A percentile compares a stretch with the other conserved stretches of the same genome.
These are phyloP conservation scores for Colletotrichum tropicale DNA, from an alignment of 2,329 filamentous ascomycete genomes.

Conservation along the genomic window DNA sequence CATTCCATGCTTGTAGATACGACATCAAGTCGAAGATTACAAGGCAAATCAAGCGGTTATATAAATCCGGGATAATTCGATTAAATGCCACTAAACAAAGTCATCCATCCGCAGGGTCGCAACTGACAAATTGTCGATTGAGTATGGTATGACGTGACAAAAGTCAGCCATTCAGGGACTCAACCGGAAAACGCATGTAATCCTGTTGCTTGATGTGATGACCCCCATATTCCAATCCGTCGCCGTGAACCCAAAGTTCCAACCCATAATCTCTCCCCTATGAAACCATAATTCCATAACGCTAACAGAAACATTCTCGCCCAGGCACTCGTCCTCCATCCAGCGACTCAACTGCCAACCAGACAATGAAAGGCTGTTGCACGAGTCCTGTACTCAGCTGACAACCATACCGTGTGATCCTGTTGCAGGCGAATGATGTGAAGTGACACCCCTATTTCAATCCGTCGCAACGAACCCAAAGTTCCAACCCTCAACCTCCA, in stretches of 20 bases:
- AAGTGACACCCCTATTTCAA: neutral
- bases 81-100: neutral
- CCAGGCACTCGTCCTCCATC: no score
- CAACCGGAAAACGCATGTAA: neutral
- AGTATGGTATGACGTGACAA: neutral
- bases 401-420: neutral
- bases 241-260: no score
- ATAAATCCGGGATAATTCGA: neutral
- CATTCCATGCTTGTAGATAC: neutral
- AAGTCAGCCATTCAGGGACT: neutral
- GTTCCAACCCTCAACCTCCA: neutral
- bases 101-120: neutral
- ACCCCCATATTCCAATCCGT: no score
- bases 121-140: neutral
- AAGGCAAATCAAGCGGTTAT: neutral
- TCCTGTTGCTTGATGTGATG: no score
- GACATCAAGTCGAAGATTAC: fast-evolving
- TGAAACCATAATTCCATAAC: no score
- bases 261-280: no score
- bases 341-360: no score
- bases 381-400: neutral
- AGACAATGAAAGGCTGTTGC: no score
- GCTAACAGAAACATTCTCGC: no score
- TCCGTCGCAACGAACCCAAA: neutral
- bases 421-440: no score